Evolutionary conservation across 1,284 basidiomycete genomes (phyloP), one percentile per base, ranked within the genome.

Genomic region (Boletellus deceptivus): DNA sequence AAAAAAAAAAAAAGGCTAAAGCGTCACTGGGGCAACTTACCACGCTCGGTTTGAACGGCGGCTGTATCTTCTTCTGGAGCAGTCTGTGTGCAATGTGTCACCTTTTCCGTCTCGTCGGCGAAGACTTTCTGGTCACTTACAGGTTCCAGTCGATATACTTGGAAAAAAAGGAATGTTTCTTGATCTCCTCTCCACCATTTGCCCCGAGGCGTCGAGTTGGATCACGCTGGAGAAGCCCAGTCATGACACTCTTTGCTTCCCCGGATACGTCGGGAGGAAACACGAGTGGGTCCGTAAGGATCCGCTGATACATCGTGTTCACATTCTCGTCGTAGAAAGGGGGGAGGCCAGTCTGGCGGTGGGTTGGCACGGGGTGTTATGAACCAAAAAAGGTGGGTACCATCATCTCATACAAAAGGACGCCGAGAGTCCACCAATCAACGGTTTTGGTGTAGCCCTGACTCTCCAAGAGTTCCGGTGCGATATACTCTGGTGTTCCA

Each of bases 391-490:
- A 18, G 2, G 20, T n/a, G 31, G 55, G 44, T 20, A 86, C 91
- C 79, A 98, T 92, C 97, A 99, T 99, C 72, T 99, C 96, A 68
- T 97, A 99, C 25, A 99, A 79, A 31, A 99, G 76, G 3, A 99
- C 96, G 52, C 96, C 97, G 1, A 99, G 80, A 2, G 96, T 99
- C 96, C 96, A 99, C 96, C 96, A 99, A 69, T 99, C 96, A 20
- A 99, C 95, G 1, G 93, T 96, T 75, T 98, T 98, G 29, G 95
- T 98, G 72, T 99, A 99, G 4, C 96, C 96, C 66, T 98, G 95
- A 54, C 91, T 96, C 55, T 97, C 88, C 29, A 99, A 75, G 34
- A 99, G 79, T 67, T 99, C 96, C 0, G 96, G 96, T 2, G 93
- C 93, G 56, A 94, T 91, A 70, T 99, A 99, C 70, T 99, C 96